Evolutionary conservation across 2,329 filamentous ascomycete genomes (phyloP).

Genomic region (Claviceps humidiphila): DNA sequence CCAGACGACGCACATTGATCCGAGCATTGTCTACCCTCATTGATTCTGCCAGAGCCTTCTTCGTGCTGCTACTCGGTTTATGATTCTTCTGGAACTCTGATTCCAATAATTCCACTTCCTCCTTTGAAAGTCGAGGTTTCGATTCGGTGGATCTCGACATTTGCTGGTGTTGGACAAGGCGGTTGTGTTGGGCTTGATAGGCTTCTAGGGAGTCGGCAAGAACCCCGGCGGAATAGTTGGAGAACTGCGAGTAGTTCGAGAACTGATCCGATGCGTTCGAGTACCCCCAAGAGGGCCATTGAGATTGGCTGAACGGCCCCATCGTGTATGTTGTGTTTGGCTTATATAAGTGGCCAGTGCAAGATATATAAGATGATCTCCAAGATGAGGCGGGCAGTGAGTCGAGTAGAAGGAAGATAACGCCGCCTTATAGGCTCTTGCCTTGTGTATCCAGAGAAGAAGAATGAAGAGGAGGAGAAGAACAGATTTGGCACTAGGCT

Average conservation of each 20-base stretch:
- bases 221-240: conserved; percentile 20
- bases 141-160: conserved; percentile 31
- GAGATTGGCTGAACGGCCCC: conserved; percentile 20
- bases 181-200: conserved; percentile 23
- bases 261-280: conserved; percentile 16
- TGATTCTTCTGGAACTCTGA: conserved; percentile 50
- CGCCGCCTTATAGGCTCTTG: neutral
- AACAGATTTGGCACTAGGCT: neutral
- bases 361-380: neutral
- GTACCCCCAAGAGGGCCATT: conserved; percentile 25
- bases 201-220: conserved; percentile 26
- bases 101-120: conserved; percentile 46
- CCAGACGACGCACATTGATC: conserved; percentile 40
- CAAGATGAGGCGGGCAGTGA: neutral
- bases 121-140: conserved; percentile 42
- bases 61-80: conserved; percentile 49
- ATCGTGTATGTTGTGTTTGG: conserved; percentile 10
- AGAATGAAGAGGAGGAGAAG: neutral
- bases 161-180: conserved; percentile 24
- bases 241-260: conserved; percentile 18
- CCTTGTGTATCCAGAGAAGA: neutral
- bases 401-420: neutral
- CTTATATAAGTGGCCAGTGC: neutral
- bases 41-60: conserved; percentile 46
- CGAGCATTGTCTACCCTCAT: conserved; percentile 50